These are phyloP conservation scores for Lactifluus subvellereus DNA, from an alignment of 768 basidiomycete species.

Conservation along the genomic window DNA sequence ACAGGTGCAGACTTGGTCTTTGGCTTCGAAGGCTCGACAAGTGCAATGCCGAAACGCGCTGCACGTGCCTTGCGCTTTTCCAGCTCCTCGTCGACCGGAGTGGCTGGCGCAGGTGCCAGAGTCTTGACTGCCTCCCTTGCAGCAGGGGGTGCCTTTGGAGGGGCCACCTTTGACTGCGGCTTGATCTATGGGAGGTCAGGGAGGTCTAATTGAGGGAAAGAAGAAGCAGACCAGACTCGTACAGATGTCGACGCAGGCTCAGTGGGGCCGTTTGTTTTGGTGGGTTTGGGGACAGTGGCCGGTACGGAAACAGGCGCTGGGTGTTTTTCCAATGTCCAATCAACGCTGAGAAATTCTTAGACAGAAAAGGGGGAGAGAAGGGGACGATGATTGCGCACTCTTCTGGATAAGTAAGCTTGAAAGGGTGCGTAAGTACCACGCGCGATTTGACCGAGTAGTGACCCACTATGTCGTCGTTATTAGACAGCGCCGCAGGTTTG, in stretches of 20 bases:
- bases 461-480: conserved; percentile 31
- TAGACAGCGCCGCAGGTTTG: conserved; percentile 3
- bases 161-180: background rate
- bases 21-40: conserved; percentile 40
- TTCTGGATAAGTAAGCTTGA: conserved; percentile 32
- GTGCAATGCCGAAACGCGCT: conserved; percentile 63
- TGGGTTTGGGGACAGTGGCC: conserved; percentile 3
- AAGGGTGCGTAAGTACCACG: conserved; percentile 9
- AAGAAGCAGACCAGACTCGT: background rate
- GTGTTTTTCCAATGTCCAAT: conserved; percentile 5
- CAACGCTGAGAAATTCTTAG: conserved; percentile 1
- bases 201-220: background rate
- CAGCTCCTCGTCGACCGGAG: conserved; percentile 42
- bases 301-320: background rate
- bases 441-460: conserved; percentile 1
- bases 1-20: conserved; percentile 25
- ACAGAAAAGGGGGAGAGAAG: background rate
- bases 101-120: conserved; percentile 6
- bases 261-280: background rate
- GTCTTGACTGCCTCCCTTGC: background rate
- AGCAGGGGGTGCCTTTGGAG: background rate
- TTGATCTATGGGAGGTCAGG: conserved; percentile 5
- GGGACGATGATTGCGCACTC: conserved; percentile 25
- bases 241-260: conserved; percentile 1
- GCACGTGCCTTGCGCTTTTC: conserved; percentile 58